These are phyloP conservation scores for Canavalia gladiata DNA, from an alignment of 306 rosid species.

Conservation along the genomic window DNA sequence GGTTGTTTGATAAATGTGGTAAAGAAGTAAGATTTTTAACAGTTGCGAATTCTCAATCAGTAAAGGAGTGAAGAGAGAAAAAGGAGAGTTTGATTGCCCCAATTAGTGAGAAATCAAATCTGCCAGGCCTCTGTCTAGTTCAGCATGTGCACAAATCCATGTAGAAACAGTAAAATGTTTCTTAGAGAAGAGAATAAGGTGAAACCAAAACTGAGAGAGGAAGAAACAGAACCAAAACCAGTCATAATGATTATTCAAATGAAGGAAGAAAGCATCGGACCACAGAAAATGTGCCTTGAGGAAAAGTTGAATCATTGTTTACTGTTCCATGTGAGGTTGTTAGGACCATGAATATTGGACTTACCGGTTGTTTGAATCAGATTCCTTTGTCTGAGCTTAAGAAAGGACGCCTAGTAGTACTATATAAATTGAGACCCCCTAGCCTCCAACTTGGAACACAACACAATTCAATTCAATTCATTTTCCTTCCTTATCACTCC, in stretches of 20 bases:
- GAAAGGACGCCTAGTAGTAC: slow-evolving; percentile 14
- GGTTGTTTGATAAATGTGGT: slow-evolving; percentile 12
- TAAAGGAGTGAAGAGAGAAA: neutral
- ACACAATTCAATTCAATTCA: slow-evolving; percentile 42
- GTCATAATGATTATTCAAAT: slow-evolving; percentile 37
- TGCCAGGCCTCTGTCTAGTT: slow-evolving; percentile 45
- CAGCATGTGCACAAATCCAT: slow-evolving; percentile 30
- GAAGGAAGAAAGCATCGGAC: slow-evolving; percentile 57
- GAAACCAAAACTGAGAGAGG: neutral
- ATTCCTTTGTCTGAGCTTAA: slow-evolving; percentile 51
- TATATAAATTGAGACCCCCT: slow-evolving; percentile 63
- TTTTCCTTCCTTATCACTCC: neutral
- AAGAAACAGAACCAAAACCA: slow-evolving; percentile 31
- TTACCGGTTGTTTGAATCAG: slow-evolving; percentile 53
- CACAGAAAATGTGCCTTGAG: slow-evolving; percentile 49
- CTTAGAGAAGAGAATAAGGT: neutral
- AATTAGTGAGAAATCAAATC: slow-evolving; percentile 42
- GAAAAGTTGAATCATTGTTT: slow-evolving; percentile 43
- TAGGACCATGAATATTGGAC: slow-evolving; percentile 51
- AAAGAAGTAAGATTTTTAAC: slow-evolving; percentile 19
- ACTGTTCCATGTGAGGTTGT: slow-evolving; percentile 47
- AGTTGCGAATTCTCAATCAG: neutral
- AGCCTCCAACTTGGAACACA: slow-evolving; percentile 35
- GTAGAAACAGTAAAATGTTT: slow-evolving; percentile 39
- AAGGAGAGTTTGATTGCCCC: neutral